Conservation (phyloP, 441 rosid species). For the Bruguiera hainesii region DNA sequence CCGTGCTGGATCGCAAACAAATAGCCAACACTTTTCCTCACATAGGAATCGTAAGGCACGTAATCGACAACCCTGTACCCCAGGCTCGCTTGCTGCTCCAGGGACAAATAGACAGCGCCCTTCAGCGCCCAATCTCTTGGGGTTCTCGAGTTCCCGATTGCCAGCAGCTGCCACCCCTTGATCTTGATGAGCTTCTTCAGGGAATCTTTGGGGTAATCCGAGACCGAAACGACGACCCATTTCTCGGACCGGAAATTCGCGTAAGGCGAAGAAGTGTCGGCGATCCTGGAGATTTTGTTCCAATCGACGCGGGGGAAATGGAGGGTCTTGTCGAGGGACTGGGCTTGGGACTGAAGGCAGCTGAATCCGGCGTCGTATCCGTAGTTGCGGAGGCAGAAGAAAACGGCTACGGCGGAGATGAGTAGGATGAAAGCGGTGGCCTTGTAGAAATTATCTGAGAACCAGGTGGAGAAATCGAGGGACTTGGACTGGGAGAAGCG, state of each 20-base stretch:
- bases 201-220: constrained; percentile 62
- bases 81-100: constrained; percentile 70
- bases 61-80: constrained; percentile 62
- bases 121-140: constrained; percentile 78
- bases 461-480: constrained; percentile 83
- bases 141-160: constrained; percentile 73
- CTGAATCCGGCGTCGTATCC: constrained; percentile 56
- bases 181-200: constrained; percentile 53
- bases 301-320: constrained; percentile 59
- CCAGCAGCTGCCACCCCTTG: constrained; percentile 84
- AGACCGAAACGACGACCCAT: constrained; percentile 81
- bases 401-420: constrained; percentile 46
- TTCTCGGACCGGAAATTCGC: constrained; percentile 64
- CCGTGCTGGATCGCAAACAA: constrained; percentile 95
- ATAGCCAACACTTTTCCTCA: constrained; percentile 81
- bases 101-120: constrained; percentile 72
- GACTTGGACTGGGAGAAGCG: constrained; percentile 55
- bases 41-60: constrained; percentile 73
- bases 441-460: constrained; percentile 54
- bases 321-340: constrained; percentile 44
- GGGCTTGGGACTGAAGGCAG: constrained; percentile 52
- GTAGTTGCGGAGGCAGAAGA: constrained; percentile 63
- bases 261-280: constrained; percentile 59
- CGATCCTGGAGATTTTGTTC: constrained; percentile 45
- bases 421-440: constrained; percentile 43